Evolutionary conservation across 2,329 filamentous ascomycete genomes (phyloP), one percentile per base, ranked within the genome.

Genomic region (Aspergillus vadensis): DNA sequence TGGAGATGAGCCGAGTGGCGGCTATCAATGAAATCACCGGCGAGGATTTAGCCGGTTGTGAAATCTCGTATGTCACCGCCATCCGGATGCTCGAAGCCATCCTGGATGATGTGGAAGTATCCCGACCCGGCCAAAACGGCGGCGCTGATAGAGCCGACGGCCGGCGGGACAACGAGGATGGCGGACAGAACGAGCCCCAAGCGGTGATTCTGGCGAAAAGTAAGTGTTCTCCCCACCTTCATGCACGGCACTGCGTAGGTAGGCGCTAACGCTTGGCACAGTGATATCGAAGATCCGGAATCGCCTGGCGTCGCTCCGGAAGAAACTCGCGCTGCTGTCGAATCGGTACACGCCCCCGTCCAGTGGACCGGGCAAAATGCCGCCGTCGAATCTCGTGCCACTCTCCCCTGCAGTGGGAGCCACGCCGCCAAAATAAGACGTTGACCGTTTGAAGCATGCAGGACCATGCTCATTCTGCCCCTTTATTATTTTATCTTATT

Each of bases 11-110:
- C 74, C 88, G 92, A 55, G 88, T 91, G 4, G 94, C 95, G 7
- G 95, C 95, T 7, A 95, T 98, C 72, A 96, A 96, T 69, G 95
- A 99, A 78, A 90, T 99, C 53, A 92, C 95, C 2, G 92, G 94
- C 59, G 91, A 95, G 64, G 93, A 98, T 74, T 81, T 98, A 23
- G 79, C 82, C 0, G 92, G 92, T 15, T 98, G 94, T 72, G 93
- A 98, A 72, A 88, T 97, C 25, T 93, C 92, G 17, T 99, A 99
- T 73, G 85, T 91, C 57, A 98, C 95, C 0, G 93, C 95, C 0
- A 92, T 98, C 65, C 87, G 91, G 64, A 95, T 99, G 90, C 84
- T 98, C 14, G 94, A 99, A 78, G 95, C 94, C 15, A 91, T 99
- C 3, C 79, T 99, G 59, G 95, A 99, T 69, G 89, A 85, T 50